Conservation (phyloP, 1,139 yeast species). For the Yamadazyma oceani region DNA sequence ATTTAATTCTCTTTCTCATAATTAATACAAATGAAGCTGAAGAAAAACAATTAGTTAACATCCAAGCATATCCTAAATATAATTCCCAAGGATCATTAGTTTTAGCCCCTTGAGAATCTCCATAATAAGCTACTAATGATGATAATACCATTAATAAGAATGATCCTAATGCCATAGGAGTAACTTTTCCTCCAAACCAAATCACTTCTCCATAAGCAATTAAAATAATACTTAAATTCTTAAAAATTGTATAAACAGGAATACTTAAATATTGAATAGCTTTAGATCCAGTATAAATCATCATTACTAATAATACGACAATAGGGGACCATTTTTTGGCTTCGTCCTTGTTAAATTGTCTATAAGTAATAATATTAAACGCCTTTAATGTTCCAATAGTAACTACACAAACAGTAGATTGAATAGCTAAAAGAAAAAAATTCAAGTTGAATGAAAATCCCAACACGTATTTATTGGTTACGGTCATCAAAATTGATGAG, state of each 20-base stretch:
- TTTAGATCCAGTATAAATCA: conserved; percentile 96
- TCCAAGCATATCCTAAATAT: conserved; percentile 92
- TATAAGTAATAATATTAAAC: conserved; percentile 76
- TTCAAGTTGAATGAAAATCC: conserved; percentile 81
- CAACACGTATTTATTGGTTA: conserved; percentile 91
- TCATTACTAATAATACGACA: conserved; percentile 79
- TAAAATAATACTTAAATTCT: conserved; percentile 91
- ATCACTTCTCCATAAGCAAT: conserved; percentile 98
- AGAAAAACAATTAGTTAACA: conserved; percentile 89
- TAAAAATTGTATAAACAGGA: conserved; percentile 96
- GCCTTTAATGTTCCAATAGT: conserved; percentile 72
- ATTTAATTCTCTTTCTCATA: conserved; percentile 97
- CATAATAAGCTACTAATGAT: conserved; percentile 90
- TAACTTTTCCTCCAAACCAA: conserved; percentile 94
- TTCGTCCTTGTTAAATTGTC: conserved; percentile 82
- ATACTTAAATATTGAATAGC: conserved; percentile 88
- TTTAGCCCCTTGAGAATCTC: conserved; percentile 57
- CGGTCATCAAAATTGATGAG: conserved; percentile 96
- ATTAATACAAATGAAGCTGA: conserved; percentile 90
- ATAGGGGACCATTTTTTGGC: conserved; percentile 96
- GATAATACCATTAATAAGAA: conserved; percentile 90
- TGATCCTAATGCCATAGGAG: conserved; percentile 86
- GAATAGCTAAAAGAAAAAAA: conserved; percentile 81
- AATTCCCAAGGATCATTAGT: conserved; percentile 45
- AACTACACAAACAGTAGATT: conserved; percentile 76